These are phyloP conservation scores for Acanthamoeba lenticulata DNA, from an alignment of 208 protist species.

Conservation along the genomic window DNA sequence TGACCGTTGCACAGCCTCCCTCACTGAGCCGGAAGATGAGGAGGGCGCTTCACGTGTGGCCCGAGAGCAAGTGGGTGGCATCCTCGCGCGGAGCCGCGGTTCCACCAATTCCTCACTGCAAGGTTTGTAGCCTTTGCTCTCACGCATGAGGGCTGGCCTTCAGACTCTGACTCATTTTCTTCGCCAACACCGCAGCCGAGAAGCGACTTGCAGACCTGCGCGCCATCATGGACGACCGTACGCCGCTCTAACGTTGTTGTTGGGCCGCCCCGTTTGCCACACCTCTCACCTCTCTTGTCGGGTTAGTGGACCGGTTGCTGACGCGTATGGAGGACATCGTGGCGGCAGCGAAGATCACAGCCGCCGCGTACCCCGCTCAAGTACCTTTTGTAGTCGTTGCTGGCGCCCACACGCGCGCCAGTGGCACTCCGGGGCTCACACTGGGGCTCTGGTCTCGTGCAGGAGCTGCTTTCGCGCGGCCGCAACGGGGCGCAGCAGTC, in stretches of 20 bases:
- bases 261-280: neutral
- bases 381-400: no score
- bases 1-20: neutral
- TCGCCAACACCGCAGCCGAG: neutral
- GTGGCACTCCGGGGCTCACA: no score
- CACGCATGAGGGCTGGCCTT: neutral
- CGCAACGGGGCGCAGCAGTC: conserved; percentile 22
- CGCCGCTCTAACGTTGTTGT: neutral
- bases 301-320: neutral
- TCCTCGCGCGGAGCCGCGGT: neutral
- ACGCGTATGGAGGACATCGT: neutral
- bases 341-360: neutral
- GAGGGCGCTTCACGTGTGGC: neutral
- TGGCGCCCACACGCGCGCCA: no score
- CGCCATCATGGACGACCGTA: neutral
- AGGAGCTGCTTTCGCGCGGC: neutral
- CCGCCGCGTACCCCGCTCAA: neutral
- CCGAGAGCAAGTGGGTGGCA: conserved; percentile 7
- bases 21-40: neutral
- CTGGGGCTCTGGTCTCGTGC: no score
- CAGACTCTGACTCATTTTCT: neutral
- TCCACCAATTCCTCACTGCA: neutral
- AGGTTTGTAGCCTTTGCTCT: neutral
- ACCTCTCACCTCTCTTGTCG: neutral
- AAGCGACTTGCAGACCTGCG: neutral